These are phyloP conservation scores for Chloranthus sessilifolius DNA, from an alignment of 164 flowering plant species.

Conservation along the genomic window DNA sequence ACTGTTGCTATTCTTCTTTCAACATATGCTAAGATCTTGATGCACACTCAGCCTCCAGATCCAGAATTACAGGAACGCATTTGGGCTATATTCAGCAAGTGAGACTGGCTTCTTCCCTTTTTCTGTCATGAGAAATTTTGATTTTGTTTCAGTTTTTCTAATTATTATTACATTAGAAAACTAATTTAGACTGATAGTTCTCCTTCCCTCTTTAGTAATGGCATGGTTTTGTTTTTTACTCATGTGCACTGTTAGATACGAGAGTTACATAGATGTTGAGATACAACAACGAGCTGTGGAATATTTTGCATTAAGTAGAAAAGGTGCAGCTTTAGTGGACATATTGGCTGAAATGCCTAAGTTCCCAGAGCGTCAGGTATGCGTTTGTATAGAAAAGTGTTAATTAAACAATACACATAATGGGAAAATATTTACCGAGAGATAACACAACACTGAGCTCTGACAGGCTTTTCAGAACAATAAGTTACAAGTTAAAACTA, in stretches of 20 bases:
- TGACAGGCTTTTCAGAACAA: too few relatives aligned
- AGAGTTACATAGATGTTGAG: conserved; percentile 94
- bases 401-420: too few relatives aligned
- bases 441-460: too few relatives aligned
- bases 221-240: too few relatives aligned
- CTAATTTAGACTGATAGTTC: not conserved
- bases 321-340: conserved; percentile 85
- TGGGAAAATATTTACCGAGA: too few relatives aligned
- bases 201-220: not conserved
- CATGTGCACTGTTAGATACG: too few relatives aligned
- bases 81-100: conserved; percentile 89
- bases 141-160: too few relatives aligned
- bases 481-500: too few relatives aligned
- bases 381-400: not conserved
- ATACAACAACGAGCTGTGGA: conserved; percentile 98
- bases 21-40: conserved; percentile 92
- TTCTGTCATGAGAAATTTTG: too few relatives aligned
- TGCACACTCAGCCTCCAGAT: conserved; percentile 96
- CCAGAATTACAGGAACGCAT: conserved; percentile 79
- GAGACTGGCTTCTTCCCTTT: conserved; percentile 16
- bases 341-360: conserved; percentile 99
- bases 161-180: too few relatives aligned
- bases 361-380: conserved; percentile 96
- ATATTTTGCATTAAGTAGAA: conserved; percentile 75
- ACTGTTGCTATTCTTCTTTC: conserved; percentile 92